A percentile compares a stretch with the other conserved stretches of the same genome.
Conservation (phyloP, 208 protist species). For the Strigomonas galati region DNA sequence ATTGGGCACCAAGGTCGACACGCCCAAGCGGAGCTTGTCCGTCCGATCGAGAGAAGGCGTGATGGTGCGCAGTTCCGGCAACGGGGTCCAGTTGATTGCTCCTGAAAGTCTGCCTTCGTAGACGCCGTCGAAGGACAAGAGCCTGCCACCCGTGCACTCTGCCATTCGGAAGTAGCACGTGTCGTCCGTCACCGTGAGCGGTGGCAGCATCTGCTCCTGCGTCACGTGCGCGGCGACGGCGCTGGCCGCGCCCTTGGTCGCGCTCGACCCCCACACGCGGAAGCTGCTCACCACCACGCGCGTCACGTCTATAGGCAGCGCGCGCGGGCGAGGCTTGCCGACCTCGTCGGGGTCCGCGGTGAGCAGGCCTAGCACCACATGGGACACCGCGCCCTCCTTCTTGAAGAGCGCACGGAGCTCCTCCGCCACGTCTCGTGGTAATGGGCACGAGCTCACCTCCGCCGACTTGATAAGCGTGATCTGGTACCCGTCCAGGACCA, state of each 20-base stretch:
- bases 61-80: conserved; percentile 16
- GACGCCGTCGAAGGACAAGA: neutral
- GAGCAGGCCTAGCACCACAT: conserved; percentile 15
- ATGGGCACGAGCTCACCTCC: conserved; percentile 18
- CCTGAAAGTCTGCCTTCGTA: neutral
- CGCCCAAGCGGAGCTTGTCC: neutral
- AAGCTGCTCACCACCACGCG: conserved; percentile 37
- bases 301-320: conserved; percentile 11
- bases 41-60: neutral
- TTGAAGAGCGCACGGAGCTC: conserved; percentile 7
- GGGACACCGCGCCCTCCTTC: conserved; percentile 5
- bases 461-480: conserved; percentile 48
- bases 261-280: conserved; percentile 36
- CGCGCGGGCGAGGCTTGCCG: neutral
- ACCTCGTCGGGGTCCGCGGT: neutral
- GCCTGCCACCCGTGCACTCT: neutral
- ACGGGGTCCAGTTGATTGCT: conserved; percentile 7
- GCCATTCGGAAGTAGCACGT: neutral
- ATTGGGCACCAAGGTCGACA: neutral
- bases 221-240: conserved; percentile 35
- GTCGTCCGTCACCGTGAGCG: conserved; percentile 9
- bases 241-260: conserved; percentile 25
- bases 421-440: conserved; percentile 18
- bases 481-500: conserved; percentile 36
- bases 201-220: conserved; percentile 36